Evolutionary conservation across 2,329 filamentous ascomycete genomes (phyloP).

Genomic region (Parastagonospora avenae): DNA sequence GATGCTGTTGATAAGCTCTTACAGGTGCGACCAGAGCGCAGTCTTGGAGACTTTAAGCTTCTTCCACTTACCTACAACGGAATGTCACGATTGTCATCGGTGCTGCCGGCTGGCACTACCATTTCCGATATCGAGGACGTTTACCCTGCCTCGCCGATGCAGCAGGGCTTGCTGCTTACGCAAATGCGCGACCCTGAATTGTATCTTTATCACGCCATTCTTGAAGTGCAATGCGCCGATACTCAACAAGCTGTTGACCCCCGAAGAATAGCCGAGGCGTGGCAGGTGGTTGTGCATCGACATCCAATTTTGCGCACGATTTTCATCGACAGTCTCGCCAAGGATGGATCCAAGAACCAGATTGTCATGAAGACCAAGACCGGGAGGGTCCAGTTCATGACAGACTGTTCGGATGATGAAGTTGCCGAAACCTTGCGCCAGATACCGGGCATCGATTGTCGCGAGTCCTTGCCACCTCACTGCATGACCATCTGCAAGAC

Average conservation of each 20-base stretch:
- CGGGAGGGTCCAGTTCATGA: constrained; percentile 30
- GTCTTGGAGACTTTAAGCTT: constrained; percentile 35
- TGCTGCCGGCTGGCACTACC: constrained; percentile 22
- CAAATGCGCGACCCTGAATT: constrained; percentile 37
- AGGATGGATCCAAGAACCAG: constrained; percentile 40
- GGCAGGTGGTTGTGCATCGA: constrained; percentile 43
- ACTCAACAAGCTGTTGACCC: constrained; percentile 22
- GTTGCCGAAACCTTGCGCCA: constrained; percentile 21
- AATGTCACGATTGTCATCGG: constrained; percentile 23
- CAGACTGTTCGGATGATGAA: constrained; percentile 27
- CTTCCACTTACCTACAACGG: constrained; percentile 40
- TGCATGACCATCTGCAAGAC: constrained; percentile 54
- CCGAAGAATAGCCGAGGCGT: constrained; percentile 35
- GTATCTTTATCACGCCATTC: constrained; percentile 38
- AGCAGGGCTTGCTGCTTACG: constrained; percentile 36
- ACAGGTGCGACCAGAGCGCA: constrained; percentile 30
- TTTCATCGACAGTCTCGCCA: constrained; percentile 43
- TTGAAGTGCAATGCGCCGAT: constrained; percentile 31
- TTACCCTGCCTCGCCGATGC: constrained; percentile 39
- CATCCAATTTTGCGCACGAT: constrained; percentile 39
- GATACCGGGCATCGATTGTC: constrained; percentile 32
- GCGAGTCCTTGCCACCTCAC: constrained; percentile 49
- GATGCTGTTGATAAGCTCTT: constrained; percentile 38
- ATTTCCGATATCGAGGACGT: constrained; percentile 35
- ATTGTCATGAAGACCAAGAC: constrained; percentile 36